Percentiles rank a stretch among this genome's conserved stretches.
Evolutionary conservation across 2,329 filamentous ascomycete species (phyloP).

Genomic region (Fusarium newnesense): DNA sequence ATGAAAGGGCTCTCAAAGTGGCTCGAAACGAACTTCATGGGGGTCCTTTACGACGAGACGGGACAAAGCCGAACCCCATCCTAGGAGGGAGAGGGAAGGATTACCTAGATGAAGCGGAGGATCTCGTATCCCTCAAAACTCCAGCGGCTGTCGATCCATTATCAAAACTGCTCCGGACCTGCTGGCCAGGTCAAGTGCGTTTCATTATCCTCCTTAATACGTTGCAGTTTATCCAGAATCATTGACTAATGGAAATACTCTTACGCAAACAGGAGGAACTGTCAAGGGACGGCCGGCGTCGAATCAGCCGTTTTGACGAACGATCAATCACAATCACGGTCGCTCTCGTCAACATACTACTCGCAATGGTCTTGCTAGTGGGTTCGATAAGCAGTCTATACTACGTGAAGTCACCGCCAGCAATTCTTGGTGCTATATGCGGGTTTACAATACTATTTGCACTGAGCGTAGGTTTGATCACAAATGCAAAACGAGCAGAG

Average conservation of each 20-base stretch:
- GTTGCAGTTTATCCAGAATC: neutral
- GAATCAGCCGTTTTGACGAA: neutral
- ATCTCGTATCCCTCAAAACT: neutral
- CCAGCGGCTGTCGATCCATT: neutral
- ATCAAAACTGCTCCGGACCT: neutral
- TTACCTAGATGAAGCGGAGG: neutral
- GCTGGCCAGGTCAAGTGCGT: neutral
- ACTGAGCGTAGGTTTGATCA: slow-evolving; percentile 3
- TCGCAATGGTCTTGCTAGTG: neutral
- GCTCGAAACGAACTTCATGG: slow-evolving; percentile 1
- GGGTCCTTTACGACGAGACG: accelerated
- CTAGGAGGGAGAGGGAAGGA: neutral
- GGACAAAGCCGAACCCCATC: accelerated
- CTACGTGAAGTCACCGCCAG: neutral
- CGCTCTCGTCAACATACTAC: neutral
- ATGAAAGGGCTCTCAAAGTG: neutral
- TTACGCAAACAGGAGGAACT: neutral
- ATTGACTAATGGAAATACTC: neutral
- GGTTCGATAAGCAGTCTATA: neutral
- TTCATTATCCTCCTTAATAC: accelerated
- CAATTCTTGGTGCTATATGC: slow-evolving; percentile 13
- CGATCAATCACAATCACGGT: neutral
- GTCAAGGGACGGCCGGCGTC: neutral
- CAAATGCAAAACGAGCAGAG: slow-evolving; percentile 7
- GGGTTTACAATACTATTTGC: slow-evolving; percentile 1